These are phyloP conservation scores for Polygonum aviculare DNA, from an alignment of 148 eudicot species.

Conservation along the genomic window DNA sequence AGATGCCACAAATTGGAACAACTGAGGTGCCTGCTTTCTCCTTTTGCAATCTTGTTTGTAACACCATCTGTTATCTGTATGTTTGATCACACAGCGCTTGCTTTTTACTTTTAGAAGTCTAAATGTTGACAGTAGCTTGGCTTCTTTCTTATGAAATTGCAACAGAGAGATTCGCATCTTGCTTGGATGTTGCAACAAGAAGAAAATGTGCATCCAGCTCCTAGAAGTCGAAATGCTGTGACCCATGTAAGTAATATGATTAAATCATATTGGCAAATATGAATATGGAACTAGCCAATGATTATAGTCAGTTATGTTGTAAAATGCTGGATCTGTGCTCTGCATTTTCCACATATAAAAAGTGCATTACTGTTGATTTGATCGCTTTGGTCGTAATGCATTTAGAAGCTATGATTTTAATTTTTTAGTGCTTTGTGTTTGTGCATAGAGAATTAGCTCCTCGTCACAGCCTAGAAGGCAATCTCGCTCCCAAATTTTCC, in stretches of 20 bases:
- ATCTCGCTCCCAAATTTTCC: conserved; percentile 30
- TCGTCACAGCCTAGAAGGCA: conserved; percentile 17
- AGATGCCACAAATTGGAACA: conserved; percentile 33
- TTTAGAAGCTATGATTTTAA: neutral
- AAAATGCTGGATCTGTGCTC: neutral
- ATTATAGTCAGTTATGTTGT: neutral
- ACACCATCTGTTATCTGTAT: neutral
- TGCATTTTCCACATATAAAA: neutral
- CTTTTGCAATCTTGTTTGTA: neutral
- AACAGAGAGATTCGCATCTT: conserved; percentile 34
- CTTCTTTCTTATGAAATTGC: neutral
- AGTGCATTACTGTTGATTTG: neutral
- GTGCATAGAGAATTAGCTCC: conserved; percentile 32
- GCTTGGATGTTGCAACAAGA: conserved; percentile 35
- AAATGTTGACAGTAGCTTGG: neutral
- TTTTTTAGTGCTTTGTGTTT: conserved; percentile 6
- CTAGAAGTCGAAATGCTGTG: conserved; percentile 22
- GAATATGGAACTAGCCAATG: neutral
- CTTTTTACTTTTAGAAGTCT: neutral
- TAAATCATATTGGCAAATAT: neutral
- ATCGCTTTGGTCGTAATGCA: neutral
- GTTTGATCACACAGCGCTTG: neutral
- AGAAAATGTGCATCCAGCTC: conserved; percentile 24
- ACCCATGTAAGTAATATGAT: neutral
- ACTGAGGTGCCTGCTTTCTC: conserved; percentile 36